Evolutionary conservation across 441 rosid species (phyloP).

Genomic region (Gossypium gossypioides): DNA sequence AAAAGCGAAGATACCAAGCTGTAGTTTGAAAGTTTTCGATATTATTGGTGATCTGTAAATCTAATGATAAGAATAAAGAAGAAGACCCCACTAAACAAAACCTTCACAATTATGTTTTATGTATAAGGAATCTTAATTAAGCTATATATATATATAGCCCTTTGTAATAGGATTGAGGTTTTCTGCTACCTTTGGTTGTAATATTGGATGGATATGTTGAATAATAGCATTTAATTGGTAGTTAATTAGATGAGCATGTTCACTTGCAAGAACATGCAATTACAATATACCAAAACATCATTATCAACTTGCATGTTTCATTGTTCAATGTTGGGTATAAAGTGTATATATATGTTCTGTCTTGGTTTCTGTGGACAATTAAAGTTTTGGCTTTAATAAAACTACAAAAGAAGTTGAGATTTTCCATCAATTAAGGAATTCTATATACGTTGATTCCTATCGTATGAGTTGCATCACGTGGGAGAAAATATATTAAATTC

Average conservation of each 20-base stretch:
- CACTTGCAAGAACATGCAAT: background rate
- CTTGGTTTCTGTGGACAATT: background rate
- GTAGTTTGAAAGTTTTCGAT: background rate
- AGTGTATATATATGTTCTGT: background rate
- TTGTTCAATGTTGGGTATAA: background rate
- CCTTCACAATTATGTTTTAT: background rate
- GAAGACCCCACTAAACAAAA: background rate
- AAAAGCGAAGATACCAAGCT: background rate
- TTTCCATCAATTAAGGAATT: background rate
- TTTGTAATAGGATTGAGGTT: background rate
- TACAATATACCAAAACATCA: background rate
- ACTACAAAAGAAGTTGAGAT: background rate
- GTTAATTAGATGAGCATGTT: background rate
- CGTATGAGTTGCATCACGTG: background rate
- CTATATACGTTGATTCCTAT: background rate
- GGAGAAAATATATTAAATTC: background rate
- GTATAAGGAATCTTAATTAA: background rate
- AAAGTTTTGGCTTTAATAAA: background rate
- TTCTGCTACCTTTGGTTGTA: background rate
- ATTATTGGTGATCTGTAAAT: background rate
- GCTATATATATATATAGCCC: background rate
- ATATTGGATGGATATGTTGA: background rate
- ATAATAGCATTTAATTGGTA: background rate
- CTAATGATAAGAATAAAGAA: background rate
- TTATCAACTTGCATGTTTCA: conserved; percentile 8